Conservation (phyloP, 768 basidiomycete genomes). For the Amanita subjunquillea region DNA sequence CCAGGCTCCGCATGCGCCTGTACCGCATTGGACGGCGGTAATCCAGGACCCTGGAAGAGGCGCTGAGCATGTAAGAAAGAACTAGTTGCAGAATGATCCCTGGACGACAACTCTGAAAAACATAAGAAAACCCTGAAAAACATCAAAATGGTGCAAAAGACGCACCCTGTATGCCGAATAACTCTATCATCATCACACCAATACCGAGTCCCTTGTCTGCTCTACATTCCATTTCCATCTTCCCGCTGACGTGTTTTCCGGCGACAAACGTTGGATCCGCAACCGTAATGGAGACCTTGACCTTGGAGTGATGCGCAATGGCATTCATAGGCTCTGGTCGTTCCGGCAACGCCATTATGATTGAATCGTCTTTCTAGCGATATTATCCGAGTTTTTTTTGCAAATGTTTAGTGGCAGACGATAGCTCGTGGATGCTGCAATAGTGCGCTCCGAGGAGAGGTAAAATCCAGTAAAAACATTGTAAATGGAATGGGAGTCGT, state of each 20-base stretch:
- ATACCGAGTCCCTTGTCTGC: slow-evolving; percentile 69
- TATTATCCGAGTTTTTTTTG: neutral
- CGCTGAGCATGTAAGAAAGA: slow-evolving; percentile 64
- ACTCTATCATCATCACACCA: slow-evolving; percentile 66
- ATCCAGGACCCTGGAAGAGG: slow-evolving; percentile 70
- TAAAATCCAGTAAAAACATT: neutral
- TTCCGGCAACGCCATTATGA: slow-evolving; percentile 4
- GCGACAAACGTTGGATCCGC: slow-evolving; percentile 55
- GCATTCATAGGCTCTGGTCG: slow-evolving; percentile 65
- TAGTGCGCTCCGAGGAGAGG: slow-evolving; percentile 2
- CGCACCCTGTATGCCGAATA: slow-evolving; percentile 64
- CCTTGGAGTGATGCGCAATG: slow-evolving; percentile 67
- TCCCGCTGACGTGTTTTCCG: slow-evolving; percentile 57
- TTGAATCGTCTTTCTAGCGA: neutral
- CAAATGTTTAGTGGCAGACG: neutral
- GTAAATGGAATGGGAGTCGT: neutral
- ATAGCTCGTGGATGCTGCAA: neutral
- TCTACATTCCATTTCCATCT: slow-evolving; percentile 72
- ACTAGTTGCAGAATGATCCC: slow-evolving; percentile 73
- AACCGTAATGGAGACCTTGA: slow-evolving; percentile 55
- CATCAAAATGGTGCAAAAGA: neutral
- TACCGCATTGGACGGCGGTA: slow-evolving; percentile 81
- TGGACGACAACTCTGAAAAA: slow-evolving; percentile 54
- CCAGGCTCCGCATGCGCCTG: slow-evolving; percentile 48
- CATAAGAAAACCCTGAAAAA: slow-evolving; percentile 6